phyloP scores from a whole-genome alignment of 2,329 filamentous ascomycete species.

The Exophiala phaeomuriformis region DNA sequence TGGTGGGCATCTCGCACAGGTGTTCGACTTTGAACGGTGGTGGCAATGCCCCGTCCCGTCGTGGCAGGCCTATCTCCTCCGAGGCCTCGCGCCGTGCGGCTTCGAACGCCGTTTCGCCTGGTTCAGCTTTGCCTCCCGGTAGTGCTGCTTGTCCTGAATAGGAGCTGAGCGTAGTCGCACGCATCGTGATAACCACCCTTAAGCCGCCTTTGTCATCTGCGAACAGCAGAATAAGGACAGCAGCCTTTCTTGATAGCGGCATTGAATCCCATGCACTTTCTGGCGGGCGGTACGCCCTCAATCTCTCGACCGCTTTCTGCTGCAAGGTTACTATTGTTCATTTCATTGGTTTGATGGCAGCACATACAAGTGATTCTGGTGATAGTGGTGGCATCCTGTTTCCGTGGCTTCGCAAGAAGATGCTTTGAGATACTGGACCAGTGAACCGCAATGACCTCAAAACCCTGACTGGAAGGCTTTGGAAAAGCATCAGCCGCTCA shows the following conservation, averaged over 20 bases:
- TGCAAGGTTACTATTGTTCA: not conserved
- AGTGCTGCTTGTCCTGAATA: conserved; percentile 82
- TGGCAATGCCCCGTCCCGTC: conserved; percentile 55
- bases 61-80: conserved; percentile 85
- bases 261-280: conserved; percentile 51
- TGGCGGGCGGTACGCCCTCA: conserved; percentile 51
- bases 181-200: conserved; percentile 57
- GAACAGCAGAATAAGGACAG: conserved; percentile 81
- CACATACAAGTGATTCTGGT: conserved; percentile 19
- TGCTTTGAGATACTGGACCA: conserved; percentile 3
- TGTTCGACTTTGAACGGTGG: conserved; percentile 77
- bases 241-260: conserved; percentile 62
- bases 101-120: conserved; percentile 56
- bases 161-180: conserved; percentile 51
- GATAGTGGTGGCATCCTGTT: conserved; percentile 23
- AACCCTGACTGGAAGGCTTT: not conserved
- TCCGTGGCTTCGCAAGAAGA: conserved; percentile 5
- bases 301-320: conserved; percentile 48
- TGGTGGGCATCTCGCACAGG: conserved; percentile 73
- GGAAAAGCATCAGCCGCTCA: conserved; percentile 5
- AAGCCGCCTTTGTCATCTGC: conserved; percentile 75
- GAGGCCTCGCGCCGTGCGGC: conserved; percentile 83
- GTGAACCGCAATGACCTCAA: not conserved
- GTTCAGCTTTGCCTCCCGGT: conserved; percentile 63
- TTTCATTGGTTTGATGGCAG: not conserved